Evolutionary conservation across 495 filamentous ascomycete genomes (phyloP).

Genomic region (Neurospora pannonica): DNA sequence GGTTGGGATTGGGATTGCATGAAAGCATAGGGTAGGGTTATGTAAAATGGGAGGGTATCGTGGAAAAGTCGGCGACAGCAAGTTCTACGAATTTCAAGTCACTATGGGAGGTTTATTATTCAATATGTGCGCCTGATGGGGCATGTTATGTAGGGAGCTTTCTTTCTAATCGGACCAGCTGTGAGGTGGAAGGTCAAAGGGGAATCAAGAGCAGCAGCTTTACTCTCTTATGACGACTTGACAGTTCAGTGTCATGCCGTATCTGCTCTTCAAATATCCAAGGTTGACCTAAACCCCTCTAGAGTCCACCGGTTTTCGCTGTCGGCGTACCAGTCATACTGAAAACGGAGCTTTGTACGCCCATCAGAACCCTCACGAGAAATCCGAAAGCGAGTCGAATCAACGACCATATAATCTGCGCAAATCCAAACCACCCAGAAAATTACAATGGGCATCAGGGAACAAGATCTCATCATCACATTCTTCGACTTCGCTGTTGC

Average conservation of each 20-base stretch:
- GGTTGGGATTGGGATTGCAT: not conserved
- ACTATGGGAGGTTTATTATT: not conserved
- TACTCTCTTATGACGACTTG: not conserved
- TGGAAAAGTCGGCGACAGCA: not conserved
- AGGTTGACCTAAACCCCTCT: too few relatives aligned
- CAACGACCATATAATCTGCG: not conserved
- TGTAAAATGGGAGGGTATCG: not conserved
- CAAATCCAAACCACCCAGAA: not conserved
- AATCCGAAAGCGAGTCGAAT: not conserved
- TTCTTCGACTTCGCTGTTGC: not conserved
- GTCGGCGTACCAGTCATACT: not conserved
- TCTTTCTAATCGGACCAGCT: not conserved
- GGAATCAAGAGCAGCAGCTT: not conserved
- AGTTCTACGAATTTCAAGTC: too few relatives aligned
- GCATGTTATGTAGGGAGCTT: too few relatives aligned
- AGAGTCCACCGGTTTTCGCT: not conserved
- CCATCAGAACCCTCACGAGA: not conserved
- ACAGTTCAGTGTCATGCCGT: too few relatives aligned
- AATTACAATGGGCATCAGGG: not conserved
- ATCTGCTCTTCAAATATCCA: too few relatives aligned
- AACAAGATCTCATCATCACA: not conserved
- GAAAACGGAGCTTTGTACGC: not conserved
- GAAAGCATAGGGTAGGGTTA: not conserved
- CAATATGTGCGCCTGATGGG: not conserved
- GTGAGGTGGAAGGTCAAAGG: not conserved